Evolutionary conservation across 495 filamentous ascomycete genomes (phyloP), one percentile per base, ranked within the genome.

Genomic region (Penicillium macrosclerotiorum): DNA sequence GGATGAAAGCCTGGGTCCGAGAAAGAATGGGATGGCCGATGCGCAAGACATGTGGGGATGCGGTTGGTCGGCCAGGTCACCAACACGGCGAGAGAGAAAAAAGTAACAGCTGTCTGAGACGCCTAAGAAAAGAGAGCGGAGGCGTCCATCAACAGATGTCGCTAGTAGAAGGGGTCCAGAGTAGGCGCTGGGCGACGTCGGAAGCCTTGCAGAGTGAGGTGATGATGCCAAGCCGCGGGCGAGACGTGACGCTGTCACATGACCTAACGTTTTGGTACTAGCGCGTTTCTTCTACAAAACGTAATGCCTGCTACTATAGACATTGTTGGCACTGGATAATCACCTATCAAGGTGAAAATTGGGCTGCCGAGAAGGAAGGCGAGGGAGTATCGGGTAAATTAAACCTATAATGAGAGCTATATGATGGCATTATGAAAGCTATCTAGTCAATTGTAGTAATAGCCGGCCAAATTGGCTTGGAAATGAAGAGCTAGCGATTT

Each of bases 21-120:
- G 52, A 65, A 57, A 64, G 54, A 63, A 71, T 72, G 65, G 63
- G 68, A 65, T 65, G 59, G 54, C 62, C 62, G 70, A 66, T 60
- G 70, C 62, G 71, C 72, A 62, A 71, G 70, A 73, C 70, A 75
- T 75, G 70, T 71, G 72, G 72, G 64, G 70, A 73, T 65, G n/a
- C 64, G 64, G 64, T 48, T 61, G 65, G 60, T 61, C 63, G 62
- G 57, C 53, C 59, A 55, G 59, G 55, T 60, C 56, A 64, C 57
- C 54, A 62, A 52, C 59, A 40, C 52, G 55, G 48, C 59, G 51
- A 61, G 56, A 56, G 52, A 47, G 57, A 38, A 54, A 47, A 48
- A 40, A 44, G 43, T 42, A 38, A 52, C 49, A 49, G 47, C 47
- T 35, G 39, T 54, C 62, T 37, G 46, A 51, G 51, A 55, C 36